Evolutionary conservation across 495 filamentous ascomycete genomes (phyloP).

Genomic region (Penicillium verhagenii): DNA sequence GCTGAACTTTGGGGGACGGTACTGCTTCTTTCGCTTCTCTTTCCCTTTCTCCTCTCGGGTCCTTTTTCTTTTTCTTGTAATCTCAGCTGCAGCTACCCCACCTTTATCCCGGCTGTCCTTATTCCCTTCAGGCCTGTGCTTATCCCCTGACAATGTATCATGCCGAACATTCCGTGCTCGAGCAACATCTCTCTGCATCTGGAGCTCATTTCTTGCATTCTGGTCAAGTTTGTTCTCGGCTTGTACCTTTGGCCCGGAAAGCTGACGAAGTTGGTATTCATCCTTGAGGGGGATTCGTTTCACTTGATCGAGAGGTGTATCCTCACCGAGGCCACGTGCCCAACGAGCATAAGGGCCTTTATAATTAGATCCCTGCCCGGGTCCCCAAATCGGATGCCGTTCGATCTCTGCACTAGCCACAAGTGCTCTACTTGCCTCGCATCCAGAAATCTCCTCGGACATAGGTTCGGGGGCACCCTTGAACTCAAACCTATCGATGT

Average conservation of each 20-base stretch:
- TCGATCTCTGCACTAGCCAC: constrained; percentile 37
- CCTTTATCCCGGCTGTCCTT: neutral
- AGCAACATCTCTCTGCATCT: neutral
- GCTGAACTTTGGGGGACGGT: neutral
- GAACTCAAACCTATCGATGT: constrained; percentile 19
- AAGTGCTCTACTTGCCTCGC: constrained; percentile 25
- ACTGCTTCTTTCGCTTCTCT: constrained; percentile 4
- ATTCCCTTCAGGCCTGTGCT: neutral
- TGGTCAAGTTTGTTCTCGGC: neutral
- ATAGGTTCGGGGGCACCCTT: constrained; percentile 17
- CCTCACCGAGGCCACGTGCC: constrained; percentile 24
- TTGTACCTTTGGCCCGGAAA: constrained; percentile 16
- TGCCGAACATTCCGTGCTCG: constrained; percentile 25
- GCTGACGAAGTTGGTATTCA: constrained; percentile 28
- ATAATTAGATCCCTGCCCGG: constrained; percentile 46
- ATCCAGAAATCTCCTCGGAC: constrained; percentile 21
- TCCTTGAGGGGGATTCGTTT: constrained; percentile 8
- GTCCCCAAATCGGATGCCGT: constrained; percentile 42
- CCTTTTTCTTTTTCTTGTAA: constrained; percentile 8
- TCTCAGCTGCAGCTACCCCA: neutral
- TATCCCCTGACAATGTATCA: neutral
- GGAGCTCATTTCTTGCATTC: neutral
- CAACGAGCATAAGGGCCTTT: constrained; percentile 45
- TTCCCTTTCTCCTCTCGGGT: neutral
- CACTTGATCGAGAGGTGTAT: neutral